Evolutionary conservation across 140 eudicot species (phyloP), one percentile per base, ranked within the genome.

Genomic region (Ambrosia hybrid): DNA sequence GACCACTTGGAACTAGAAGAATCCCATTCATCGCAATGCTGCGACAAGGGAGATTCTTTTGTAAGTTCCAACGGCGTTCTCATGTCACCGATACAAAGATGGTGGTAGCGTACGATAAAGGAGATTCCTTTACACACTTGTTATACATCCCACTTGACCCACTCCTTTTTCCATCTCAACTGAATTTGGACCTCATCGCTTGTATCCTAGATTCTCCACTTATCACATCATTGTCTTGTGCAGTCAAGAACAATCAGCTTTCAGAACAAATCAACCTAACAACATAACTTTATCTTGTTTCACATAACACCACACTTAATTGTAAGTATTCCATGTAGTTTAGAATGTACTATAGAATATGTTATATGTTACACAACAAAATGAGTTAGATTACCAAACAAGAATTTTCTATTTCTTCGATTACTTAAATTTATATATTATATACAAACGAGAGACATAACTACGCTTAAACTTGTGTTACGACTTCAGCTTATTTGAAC

Each of bases 401-500:
- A 57, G 17, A 41, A 37, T 55, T 61, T 71, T 67, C 68, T 15
- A 63, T 82, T 63, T 68, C 36, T 72, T 46, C 38, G 14, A 62
- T 57, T 17, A 58, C 62, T 67, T 51, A 21, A 37, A 59, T 17
- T 58, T 43, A 10, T 71, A 67, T 73, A 34, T 41, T 67, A 72
- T 76, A 75, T 70, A 78, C 75, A 74, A 26, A 71, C 73, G 62
- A 59, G 52, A 71, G 57, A 45, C 67, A 49, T 65, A 78, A 78
- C 71, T 78, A 71, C 37, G 56, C 71, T 75, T 74, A 57, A 41
- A 36, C 58, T 65, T 7, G 67, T 65, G 76, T 63, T 62, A 74
- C 0, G 53, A 45, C 68, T 71, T 55, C 79, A 65, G 59, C 62
- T 74, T 82, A 63, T 65, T 73, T 34, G 78, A 65, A 64, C 91